Percentiles rank a stretch among this genome's conserved stretches.
Evolutionary conservation across 2,329 filamentous ascomycete species (phyloP).

Genomic region (Aspergillus sojae): DNA sequence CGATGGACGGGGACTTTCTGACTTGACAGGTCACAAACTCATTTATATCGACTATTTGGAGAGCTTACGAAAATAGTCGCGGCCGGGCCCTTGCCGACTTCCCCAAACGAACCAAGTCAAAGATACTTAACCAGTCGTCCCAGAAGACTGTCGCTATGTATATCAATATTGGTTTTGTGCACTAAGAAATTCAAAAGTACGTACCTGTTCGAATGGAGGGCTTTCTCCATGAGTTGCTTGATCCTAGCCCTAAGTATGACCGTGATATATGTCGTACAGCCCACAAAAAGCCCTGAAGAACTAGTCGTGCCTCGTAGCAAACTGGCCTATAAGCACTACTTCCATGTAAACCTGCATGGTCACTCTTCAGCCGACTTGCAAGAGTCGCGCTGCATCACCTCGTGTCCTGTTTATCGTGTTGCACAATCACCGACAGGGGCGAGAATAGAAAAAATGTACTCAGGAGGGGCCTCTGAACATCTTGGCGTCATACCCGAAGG

Average conservation of each 20-base stretch:
- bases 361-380: background rate
- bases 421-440: background rate
- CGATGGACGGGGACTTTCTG: background rate
- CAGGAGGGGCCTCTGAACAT: background rate
- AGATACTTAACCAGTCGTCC: background rate
- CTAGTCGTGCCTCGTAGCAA: background rate
- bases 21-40: slow-evolving; percentile 5
- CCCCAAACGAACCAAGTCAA: background rate
- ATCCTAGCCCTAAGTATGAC: background rate
- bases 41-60: slow-evolving; percentile 1
- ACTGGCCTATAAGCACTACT: background rate
- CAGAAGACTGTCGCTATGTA: too few species aligned
- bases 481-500: background rate
- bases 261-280: background rate
- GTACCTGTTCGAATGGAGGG: background rate
- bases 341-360: background rate
- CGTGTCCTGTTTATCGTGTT: background rate
- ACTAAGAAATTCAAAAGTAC: background rate
- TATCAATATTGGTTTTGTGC: background rate
- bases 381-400: background rate
- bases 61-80: background rate
- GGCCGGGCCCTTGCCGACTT: background rate
- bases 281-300: background rate
- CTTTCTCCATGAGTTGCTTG: background rate
- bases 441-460: background rate